Conservation (phyloP, 257 asterid species). For the Leonotis leonurus region DNA sequence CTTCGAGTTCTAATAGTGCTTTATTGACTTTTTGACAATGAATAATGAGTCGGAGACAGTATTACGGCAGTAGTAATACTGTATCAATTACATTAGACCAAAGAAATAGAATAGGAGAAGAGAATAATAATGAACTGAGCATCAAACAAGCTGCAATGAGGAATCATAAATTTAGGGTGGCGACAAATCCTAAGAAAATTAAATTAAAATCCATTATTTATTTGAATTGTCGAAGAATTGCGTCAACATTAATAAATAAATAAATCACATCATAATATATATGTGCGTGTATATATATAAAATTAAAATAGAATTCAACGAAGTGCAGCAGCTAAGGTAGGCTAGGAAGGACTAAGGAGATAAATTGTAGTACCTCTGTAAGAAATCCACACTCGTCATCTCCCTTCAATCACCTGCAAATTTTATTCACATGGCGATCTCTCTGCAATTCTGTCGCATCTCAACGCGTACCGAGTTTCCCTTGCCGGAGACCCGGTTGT, state of each 20-base stretch:
- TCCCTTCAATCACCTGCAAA: slow-evolving; percentile 26
- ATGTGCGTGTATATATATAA: too few relatives aligned
- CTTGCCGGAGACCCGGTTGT: slow-evolving; percentile 49
- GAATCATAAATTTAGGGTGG: background rate
- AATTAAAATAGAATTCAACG: slow-evolving; percentile 12
- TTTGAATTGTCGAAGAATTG: background rate
- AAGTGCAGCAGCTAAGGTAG: slow-evolving; percentile 17
- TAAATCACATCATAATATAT: background rate
- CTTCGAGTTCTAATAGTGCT: background rate
- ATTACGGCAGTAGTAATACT: too few relatives aligned
- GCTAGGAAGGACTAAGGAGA: too few relatives aligned
- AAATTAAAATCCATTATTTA: background rate
- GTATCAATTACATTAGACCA: too few relatives aligned
- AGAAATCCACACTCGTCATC: background rate
- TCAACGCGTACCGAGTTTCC: slow-evolving; percentile 37
- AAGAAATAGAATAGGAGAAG: background rate
- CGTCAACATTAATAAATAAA: background rate
- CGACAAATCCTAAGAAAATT: background rate
- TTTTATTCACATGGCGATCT: slow-evolving; percentile 47
- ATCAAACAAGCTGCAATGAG: background rate
- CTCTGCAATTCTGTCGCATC: slow-evolving; percentile 62
- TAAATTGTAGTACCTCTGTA: slow-evolving; percentile 2
- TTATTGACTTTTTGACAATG: too few relatives aligned
- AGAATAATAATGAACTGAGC: too few relatives aligned
- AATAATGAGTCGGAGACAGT: too few relatives aligned